Conservation (phyloP, 2,329 filamentous ascomycete species). For the Coniella lustricola region DNA sequence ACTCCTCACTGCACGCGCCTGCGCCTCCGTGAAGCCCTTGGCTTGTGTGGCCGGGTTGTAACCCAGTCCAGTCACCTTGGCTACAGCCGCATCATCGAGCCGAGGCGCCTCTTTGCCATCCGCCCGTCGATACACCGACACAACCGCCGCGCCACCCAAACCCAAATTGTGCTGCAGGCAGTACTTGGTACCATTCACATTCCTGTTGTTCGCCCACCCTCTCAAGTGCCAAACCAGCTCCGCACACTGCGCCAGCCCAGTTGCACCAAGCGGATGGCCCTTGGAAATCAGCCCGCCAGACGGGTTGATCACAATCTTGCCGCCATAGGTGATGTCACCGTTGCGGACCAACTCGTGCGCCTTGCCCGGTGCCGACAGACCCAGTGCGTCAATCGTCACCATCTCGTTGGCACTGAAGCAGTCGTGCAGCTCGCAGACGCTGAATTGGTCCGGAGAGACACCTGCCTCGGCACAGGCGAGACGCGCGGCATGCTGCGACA, state of each 20-base stretch:
- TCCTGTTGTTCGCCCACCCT: slow-evolving; percentile 90
- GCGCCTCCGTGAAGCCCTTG: slow-evolving; percentile 75
- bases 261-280: slow-evolving; percentile 89
- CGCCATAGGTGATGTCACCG: slow-evolving; percentile 89
- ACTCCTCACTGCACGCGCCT: slow-evolving; percentile 66
- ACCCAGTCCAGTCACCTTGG: slow-evolving; percentile 60
- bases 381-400: slow-evolving; percentile 80
- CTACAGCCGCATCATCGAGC: slow-evolving; percentile 58
- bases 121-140: slow-evolving; percentile 79
- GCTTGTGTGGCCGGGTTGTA: slow-evolving; percentile 92
- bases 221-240: slow-evolving; percentile 93
- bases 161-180: slow-evolving; percentile 91
- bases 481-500: slow-evolving; percentile 65
- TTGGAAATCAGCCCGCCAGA: slow-evolving; percentile 94
- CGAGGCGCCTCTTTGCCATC: slow-evolving; percentile 61
- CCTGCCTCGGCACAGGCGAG: slow-evolving; percentile 69
- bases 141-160: slow-evolving; percentile 82
- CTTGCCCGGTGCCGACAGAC: slow-evolving; percentile 69
- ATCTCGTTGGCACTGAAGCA: slow-evolving; percentile 96
- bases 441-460: slow-evolving; percentile 60
- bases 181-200: slow-evolving; percentile 58
- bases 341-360: slow-evolving; percentile 84
- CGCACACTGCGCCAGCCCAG: slow-evolving; percentile 90
- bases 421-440: slow-evolving; percentile 89
- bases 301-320: slow-evolving; percentile 79